Conservation (phyloP, 169 alveolate species). For the Fabrea salina region DNA sequence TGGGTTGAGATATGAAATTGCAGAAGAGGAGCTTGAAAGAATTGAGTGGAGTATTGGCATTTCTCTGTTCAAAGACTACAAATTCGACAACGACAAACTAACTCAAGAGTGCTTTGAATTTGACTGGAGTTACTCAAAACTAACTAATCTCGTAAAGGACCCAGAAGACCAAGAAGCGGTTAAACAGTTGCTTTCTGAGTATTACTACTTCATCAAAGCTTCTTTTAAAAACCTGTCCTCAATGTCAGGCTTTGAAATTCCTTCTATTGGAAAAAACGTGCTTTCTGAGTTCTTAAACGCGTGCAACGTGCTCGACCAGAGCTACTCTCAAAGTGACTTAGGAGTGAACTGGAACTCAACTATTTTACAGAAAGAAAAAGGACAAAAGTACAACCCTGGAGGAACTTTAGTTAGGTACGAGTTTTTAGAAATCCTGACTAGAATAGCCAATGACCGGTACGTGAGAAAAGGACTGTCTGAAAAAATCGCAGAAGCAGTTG, state of each 20-base stretch:
- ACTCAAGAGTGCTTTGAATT: slow-evolving; percentile 54
- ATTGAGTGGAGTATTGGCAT: background rate
- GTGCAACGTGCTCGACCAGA: slow-evolving; percentile 42
- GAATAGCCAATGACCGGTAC: slow-evolving; percentile 61
- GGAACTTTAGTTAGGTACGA: slow-evolving; percentile 47
- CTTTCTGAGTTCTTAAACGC: slow-evolving; percentile 54
- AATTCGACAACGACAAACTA: slow-evolving; percentile 38
- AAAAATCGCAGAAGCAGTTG: slow-evolving; percentile 38
- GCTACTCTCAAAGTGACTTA: slow-evolving; percentile 34
- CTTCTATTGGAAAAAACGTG: slow-evolving; percentile 42
- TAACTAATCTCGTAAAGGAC: slow-evolving; percentile 32
- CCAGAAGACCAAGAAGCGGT: background rate
- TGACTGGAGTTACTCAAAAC: slow-evolving; percentile 52
- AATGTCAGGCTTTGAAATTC: slow-evolving; percentile 30
- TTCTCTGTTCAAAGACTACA: slow-evolving; percentile 51
- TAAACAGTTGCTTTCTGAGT: background rate
- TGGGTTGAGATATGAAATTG: background rate
- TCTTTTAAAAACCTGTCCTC: slow-evolving; percentile 47
- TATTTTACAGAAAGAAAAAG: slow-evolving; percentile 38
- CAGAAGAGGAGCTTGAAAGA: slow-evolving; percentile 10
- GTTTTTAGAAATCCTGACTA: slow-evolving; percentile 53
- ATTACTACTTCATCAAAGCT: background rate
- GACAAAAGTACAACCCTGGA: slow-evolving; percentile 43
- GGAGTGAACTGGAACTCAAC: slow-evolving; percentile 47
- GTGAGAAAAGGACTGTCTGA: slow-evolving; percentile 18